Evolutionary conservation across 495 filamentous ascomycete species (phyloP).

Genomic region (Podospora conica): DNA sequence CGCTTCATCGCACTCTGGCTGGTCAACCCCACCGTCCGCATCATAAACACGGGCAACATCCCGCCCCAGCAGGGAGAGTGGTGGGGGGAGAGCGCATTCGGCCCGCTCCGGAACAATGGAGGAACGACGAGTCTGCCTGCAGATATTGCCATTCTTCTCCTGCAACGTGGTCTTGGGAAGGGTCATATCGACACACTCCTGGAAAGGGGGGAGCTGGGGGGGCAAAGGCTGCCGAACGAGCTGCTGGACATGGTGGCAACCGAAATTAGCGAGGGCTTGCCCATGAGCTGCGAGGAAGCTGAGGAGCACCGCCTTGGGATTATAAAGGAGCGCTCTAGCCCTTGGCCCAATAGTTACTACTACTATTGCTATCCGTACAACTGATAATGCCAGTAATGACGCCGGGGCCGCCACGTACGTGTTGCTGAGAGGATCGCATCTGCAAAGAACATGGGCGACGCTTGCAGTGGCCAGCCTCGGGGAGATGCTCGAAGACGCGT

Average conservation of each 20-base stretch:
- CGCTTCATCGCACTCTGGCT: slow-evolving; percentile 54
- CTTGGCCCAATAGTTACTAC: no score
- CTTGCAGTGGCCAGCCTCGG: no score
- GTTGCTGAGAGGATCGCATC: no score
- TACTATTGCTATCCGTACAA: no score
- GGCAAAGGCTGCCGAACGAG: slow-evolving; percentile 32
- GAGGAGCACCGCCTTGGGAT: slow-evolving; percentile 39
- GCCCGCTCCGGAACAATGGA: neutral
- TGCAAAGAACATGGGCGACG: no score
- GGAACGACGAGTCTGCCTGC: slow-evolving; percentile 7
- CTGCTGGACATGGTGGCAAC: slow-evolving; percentile 33
- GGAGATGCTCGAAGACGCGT: no score
- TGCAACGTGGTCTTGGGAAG: slow-evolving; percentile 26
- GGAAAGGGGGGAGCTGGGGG: slow-evolving; percentile 12
- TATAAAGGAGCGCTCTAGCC: slow-evolving; percentile 45
- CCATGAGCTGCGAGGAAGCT: slow-evolving; percentile 42
- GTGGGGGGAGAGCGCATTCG: slow-evolving; percentile 32
- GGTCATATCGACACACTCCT: neutral
- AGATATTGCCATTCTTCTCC: slow-evolving; percentile 20
- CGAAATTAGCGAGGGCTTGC: slow-evolving; percentile 18
- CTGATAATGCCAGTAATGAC: no score
- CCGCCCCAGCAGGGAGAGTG: slow-evolving; percentile 46
- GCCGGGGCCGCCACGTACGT: no score
- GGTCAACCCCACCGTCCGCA: slow-evolving; percentile 46
- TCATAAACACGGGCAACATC: slow-evolving; percentile 52